These are phyloP conservation scores for Chaetomium sp. DNA, from an alignment of 2,329 filamentous ascomycete genomes.

Conservation along the genomic window DNA sequence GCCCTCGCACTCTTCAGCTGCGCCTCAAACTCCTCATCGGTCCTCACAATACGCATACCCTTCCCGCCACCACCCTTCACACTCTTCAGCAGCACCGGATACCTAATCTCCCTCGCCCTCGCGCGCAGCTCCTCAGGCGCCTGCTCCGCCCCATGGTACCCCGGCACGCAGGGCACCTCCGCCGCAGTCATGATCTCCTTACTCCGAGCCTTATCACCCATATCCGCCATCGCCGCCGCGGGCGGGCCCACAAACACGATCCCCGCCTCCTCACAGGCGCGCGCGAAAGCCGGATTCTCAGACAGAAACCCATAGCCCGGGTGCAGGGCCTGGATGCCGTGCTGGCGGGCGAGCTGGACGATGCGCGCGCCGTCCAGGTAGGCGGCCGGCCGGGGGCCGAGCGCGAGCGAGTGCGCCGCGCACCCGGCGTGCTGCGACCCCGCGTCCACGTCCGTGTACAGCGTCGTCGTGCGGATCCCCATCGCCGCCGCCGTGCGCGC, in stretches of 20 bases:
- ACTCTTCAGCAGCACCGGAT: slow-evolving; percentile 77
- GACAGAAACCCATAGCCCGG: slow-evolving; percentile 95
- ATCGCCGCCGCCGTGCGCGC: slow-evolving; percentile 83
- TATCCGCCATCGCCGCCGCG: slow-evolving; percentile 76
- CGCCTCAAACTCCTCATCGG: slow-evolving; percentile 66
- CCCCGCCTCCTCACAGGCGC: slow-evolving; percentile 84
- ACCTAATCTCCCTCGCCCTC: slow-evolving; percentile 71
- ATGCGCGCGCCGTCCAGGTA: slow-evolving; percentile 95
- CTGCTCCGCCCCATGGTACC: slow-evolving; percentile 89
- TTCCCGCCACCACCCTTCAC: slow-evolving; percentile 81
- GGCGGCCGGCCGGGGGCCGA: slow-evolving; percentile 78
- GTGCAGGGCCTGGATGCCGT: slow-evolving; percentile 88
- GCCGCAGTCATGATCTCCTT: slow-evolving; percentile 97
- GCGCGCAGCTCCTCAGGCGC: slow-evolving; percentile 60
- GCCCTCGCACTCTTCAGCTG: slow-evolving; percentile 74
- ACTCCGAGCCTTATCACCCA: slow-evolving; percentile 90
- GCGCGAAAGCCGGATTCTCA: slow-evolving; percentile 90
- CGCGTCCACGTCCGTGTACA: slow-evolving; percentile 93
- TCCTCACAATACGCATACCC: slow-evolving; percentile 76
- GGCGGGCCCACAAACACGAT: slow-evolving; percentile 94
- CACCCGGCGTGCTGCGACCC: slow-evolving; percentile 84
- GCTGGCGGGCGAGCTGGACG: slow-evolving; percentile 80
- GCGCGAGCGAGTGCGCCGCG: slow-evolving; percentile 79
- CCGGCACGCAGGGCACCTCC: slow-evolving; percentile 94
- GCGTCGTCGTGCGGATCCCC: slow-evolving; percentile 88